Evolutionary conservation across 768 basidiomycete genomes (phyloP), one percentile per base, ranked within the genome.

Genomic region (Mycena indigotica): DNA sequence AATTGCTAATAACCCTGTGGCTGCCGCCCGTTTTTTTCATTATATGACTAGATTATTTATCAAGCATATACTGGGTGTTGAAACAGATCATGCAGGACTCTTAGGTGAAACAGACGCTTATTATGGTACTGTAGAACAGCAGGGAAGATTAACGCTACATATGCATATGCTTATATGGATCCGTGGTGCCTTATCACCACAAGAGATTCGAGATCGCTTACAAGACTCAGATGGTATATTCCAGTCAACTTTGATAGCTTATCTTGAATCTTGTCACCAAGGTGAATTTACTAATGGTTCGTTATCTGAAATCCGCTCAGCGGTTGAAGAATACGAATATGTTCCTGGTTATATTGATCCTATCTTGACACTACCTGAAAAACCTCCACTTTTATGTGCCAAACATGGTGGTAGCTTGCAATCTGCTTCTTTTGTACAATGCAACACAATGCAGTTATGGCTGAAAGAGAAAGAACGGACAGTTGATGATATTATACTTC

Each of bases 161-260:
- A 39, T 76, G 2, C 76, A 78, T 58, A 21, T 73, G 28, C 30
- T 78, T 1, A 19, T 77, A 1, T 80, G 75, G 75, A 65, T 78
- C 2, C 19, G 32, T 25, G 65, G 66, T 17, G 55, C 56, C 2
- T 40, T 69, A 0, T 60, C 70, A 8, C 77, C 74, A 3, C 68
- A 77, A 50, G 66, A 76, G 46, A 74, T 76, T 5, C 30, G 68
- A 26, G 66, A 75, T 10, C 50, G 46, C 10, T 5, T 78, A 0
- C 49, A 70, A 24, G 56, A 63, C 28, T n/a, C 44, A 2, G 63
- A 66, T 23, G 61, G 58, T 4, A 53, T 61, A 3, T 76, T 77
- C 50, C 62, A 66, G 29, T 35, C 55, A 2, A 38, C 44, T 2
- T 29, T 77, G 2, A 49, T 75, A 10, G 40, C 50, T 23, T 76